Conservation (phyloP, 2,329 filamentous ascomycete species). For the Ceratocystis huliohia region DNA sequence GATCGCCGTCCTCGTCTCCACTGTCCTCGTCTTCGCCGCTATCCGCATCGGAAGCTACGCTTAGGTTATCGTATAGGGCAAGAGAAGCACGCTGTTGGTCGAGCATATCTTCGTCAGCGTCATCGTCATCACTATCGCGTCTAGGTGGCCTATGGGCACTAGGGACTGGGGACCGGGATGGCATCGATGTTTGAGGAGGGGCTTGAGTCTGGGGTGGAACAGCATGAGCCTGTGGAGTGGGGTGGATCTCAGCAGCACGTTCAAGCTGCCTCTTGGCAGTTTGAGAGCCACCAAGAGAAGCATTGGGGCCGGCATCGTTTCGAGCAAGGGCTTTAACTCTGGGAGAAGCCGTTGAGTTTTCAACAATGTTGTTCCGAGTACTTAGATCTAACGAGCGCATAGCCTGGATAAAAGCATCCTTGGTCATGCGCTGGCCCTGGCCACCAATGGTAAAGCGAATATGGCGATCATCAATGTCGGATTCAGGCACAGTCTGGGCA, state of each 20-base stretch:
- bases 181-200: background rate
- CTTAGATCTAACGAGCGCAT: conserved; percentile 60
- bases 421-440: conserved; percentile 62
- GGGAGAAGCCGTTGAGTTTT: conserved; percentile 37
- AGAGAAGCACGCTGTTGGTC: conserved; percentile 3
- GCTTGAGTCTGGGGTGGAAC: background rate
- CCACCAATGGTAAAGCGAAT: conserved; percentile 66
- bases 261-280: background rate
- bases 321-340: conserved; percentile 40
- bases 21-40: conserved; percentile 40
- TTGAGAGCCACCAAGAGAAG: background rate
- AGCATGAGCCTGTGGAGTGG: background rate
- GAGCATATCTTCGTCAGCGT: conserved; percentile 5
- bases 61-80: conserved; percentile 6
- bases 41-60: background rate
- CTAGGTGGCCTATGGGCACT: background rate
- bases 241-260: background rate
- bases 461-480: conserved; percentile 54
- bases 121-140: background rate
- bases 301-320: conserved; percentile 26
- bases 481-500: conserved; percentile 28
- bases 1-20: conserved; percentile 37
- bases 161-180: background rate
- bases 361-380: conserved; percentile 43
- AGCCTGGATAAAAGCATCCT: conserved; percentile 65